Evolutionary conservation across 192 early-diverging fungal species (phyloP).

Genomic region (Jimgerdemannia flammicorona): DNA sequence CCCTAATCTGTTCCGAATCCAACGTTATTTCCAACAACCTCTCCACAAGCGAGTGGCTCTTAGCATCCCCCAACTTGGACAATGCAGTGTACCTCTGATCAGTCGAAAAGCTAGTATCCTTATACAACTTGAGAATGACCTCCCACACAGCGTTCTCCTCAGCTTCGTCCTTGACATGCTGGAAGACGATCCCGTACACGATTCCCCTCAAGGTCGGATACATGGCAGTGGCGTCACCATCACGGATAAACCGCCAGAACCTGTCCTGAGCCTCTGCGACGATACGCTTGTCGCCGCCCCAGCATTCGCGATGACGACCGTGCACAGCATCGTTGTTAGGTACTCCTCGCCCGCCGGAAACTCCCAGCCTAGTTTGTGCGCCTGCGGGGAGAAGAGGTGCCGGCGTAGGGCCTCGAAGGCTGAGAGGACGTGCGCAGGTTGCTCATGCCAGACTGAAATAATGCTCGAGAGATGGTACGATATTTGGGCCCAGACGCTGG

Average conservation of each 20-base stretch:
- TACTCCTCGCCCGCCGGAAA: slow-evolving; percentile 67
- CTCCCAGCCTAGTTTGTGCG: slow-evolving; percentile 76
- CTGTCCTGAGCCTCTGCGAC: slow-evolving; percentile 65
- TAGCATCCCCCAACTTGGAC: slow-evolving; percentile 52
- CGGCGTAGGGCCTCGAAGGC: slow-evolving; percentile 65
- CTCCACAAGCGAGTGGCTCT: slow-evolving; percentile 50
- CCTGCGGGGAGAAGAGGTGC: slow-evolving; percentile 71
- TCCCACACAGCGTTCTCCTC: slow-evolving; percentile 45
- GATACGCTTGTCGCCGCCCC: slow-evolving; percentile 58
- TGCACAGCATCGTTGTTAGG: slow-evolving; percentile 69
- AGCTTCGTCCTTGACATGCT: slow-evolving; percentile 51
- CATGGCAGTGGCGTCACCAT: slow-evolving; percentile 64
- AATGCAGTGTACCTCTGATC: slow-evolving; percentile 72
- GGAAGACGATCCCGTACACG: slow-evolving; percentile 71
- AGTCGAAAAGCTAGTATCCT: slow-evolving; percentile 48
- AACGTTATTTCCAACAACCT: slow-evolving; percentile 60
- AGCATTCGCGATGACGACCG: slow-evolving; percentile 70
- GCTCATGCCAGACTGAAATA: slow-evolving; percentile 59
- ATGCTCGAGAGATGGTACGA: slow-evolving; percentile 54
- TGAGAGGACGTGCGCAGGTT: slow-evolving; percentile 55
- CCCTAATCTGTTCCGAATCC: slow-evolving; percentile 59
- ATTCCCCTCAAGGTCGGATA: slow-evolving; percentile 69
- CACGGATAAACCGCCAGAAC: slow-evolving; percentile 60
- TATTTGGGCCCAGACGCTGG: slow-evolving; percentile 69
- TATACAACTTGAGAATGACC: slow-evolving; percentile 58